Conservation (phyloP, 169 alveolate species). For the Plasmodium blacklocki region DNA sequence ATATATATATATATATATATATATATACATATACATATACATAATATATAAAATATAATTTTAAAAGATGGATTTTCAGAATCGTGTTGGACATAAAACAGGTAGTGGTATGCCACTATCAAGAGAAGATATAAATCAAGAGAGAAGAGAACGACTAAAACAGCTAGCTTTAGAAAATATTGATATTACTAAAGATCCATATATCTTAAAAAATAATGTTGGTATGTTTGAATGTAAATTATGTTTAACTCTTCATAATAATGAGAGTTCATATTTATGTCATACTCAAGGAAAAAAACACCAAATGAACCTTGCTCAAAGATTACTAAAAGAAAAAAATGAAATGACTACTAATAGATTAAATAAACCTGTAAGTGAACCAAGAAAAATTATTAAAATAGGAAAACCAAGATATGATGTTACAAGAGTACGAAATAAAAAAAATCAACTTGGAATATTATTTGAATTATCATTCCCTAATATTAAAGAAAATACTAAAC, state of each 20-base stretch:
- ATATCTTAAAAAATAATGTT: conserved; percentile 96
- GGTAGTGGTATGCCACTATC: conserved; percentile 98
- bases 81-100: conserved; percentile 98
- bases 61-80: conserved; percentile 94
- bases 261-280: conserved; percentile 98
- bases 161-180: conserved; percentile 96
- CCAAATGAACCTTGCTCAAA: conserved; percentile 95
- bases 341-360: conserved; percentile 75
- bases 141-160: conserved; percentile 96
- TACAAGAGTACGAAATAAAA: conserved; percentile 94
- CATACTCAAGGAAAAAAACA: conserved; percentile 99
- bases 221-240: conserved; percentile 94
- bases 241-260: conserved; percentile 98
- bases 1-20: too few species aligned
- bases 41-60: too few species aligned
- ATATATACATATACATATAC: too few species aligned
- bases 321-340: conserved; percentile 95
- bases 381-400: conserved; percentile 89
- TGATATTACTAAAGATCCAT: conserved; percentile 97
- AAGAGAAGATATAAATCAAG: conserved; percentile 94
- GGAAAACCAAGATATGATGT: conserved; percentile 99
- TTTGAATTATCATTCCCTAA: conserved; percentile 98
- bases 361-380: conserved; percentile 61
- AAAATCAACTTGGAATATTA: conserved; percentile 94
- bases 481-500: conserved; percentile 88